phyloP scores from a whole-genome alignment of 805 yeast species.

The Cyberlindnera americana region DNA sequence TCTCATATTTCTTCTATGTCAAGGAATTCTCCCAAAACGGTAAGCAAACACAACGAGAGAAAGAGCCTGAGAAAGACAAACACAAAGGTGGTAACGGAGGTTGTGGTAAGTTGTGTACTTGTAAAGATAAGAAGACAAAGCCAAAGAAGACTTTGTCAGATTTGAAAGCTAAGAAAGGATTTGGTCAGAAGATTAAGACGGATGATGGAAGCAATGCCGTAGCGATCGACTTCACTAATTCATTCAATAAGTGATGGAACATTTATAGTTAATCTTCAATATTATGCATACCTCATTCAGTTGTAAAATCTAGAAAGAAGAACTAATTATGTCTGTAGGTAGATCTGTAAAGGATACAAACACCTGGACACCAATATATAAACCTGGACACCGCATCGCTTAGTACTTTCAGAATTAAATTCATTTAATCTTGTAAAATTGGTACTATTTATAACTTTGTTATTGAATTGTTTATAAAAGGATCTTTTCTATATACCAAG shows the following conservation, averaged over 20 bases:
- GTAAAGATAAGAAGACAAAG: conserved; percentile 25
- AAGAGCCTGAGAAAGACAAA: conserved; percentile 10
- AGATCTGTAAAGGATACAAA: no score
- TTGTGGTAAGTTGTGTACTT: conserved; percentile 33
- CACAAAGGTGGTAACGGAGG: conserved; percentile 26
- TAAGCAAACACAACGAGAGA: conserved; percentile 1
- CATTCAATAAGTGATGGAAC: not conserved
- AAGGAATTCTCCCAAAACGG: conserved; percentile 11
- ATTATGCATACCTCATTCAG: no score
- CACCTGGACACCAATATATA: no score
- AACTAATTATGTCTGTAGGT: no score
- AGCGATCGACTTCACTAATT: conserved; percentile 37
- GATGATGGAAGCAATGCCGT: conserved; percentile 17
- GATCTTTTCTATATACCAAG: no score
- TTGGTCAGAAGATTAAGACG: conserved; percentile 14
- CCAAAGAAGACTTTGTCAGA: conserved; percentile 27
- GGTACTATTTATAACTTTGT: no score
- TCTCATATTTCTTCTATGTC: conserved; percentile 26
- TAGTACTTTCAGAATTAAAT: no score
- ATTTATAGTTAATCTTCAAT: no score
- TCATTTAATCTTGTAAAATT: no score
- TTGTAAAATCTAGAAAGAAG: no score
- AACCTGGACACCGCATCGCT: no score
- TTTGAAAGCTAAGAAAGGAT: conserved; percentile 20
- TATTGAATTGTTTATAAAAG: no score